These are phyloP conservation scores for Blastomyces emzantsi DNA, from an alignment of 2,329 filamentous ascomycete genomes.

Conservation along the genomic window DNA sequence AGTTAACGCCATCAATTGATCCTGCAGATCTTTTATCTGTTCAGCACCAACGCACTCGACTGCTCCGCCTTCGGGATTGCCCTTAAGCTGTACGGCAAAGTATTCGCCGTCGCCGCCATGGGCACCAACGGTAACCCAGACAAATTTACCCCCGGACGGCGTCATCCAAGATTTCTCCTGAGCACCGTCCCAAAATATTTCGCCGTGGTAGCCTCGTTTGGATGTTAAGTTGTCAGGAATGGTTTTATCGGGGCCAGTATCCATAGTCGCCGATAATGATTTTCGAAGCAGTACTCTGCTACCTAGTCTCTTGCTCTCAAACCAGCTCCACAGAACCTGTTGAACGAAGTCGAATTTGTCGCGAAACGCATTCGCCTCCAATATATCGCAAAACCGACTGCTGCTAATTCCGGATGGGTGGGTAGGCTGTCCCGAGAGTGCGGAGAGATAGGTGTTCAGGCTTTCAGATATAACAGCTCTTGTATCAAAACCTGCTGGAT, in stretches of 20 bases:
- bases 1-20: constrained; percentile 13
- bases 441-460: constrained; percentile 33
- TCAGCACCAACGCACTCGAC: constrained; percentile 14
- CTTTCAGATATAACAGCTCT: constrained; percentile 35
- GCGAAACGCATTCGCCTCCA: constrained; percentile 38
- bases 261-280: neutral
- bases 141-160: constrained; percentile 40
- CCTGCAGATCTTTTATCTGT: constrained; percentile 12
- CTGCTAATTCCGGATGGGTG: constrained; percentile 27
- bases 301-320: constrained; percentile 31
- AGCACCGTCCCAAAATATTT: constrained; percentile 35
- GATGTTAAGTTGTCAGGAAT: neutral
- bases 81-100: constrained; percentile 30
- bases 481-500: constrained; percentile 37
- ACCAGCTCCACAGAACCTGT: constrained; percentile 35
- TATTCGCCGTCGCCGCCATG: constrained; percentile 40
- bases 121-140: constrained; percentile 44
- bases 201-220: constrained; percentile 5
- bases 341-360: constrained; percentile 37
- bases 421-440: constrained; percentile 27
- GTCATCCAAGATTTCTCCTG: constrained; percentile 33
- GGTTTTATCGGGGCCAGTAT: neutral
- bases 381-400: constrained; percentile 33
- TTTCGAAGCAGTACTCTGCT: constrained; percentile 20
- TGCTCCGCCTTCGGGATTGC: constrained; percentile 10